Conservation (phyloP, 1,284 basidiomycete genomes). For the Bondarzewia mesenterica region DNA sequence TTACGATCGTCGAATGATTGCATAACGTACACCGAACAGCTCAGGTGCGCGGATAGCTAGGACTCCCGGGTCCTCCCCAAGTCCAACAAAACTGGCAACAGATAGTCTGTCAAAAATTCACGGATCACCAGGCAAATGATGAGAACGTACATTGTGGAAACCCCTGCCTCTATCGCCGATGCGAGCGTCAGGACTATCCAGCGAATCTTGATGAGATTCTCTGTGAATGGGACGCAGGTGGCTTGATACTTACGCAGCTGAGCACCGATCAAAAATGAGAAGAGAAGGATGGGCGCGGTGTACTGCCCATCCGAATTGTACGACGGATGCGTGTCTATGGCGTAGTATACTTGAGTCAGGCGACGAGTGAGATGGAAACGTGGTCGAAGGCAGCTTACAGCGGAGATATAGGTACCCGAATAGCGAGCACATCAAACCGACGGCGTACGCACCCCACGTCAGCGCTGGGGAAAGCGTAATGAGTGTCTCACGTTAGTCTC, state of each 20-base stretch:
- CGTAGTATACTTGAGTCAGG: slow-evolving; percentile 11
- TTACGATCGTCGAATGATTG: not conserved
- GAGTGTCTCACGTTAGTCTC: slow-evolving; percentile 1
- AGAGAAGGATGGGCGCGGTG: slow-evolving; percentile 71
- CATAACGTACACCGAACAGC: slow-evolving; percentile 48
- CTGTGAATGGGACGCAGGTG: not conserved
- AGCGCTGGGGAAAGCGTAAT: slow-evolving; percentile 31
- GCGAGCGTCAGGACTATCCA: slow-evolving; percentile 52
- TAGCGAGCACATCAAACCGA: slow-evolving; percentile 70
- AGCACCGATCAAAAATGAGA: slow-evolving; percentile 73
- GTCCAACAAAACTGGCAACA: slow-evolving; percentile 61
- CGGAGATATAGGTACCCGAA: slow-evolving; percentile 80
- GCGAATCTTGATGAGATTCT: not conserved
- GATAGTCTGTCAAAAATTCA: slow-evolving; percentile 3
- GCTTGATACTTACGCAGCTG: slow-evolving; percentile 48
- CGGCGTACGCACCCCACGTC: slow-evolving; percentile 71
- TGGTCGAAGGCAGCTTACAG: slow-evolving; percentile 35
- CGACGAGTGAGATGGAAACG: slow-evolving; percentile 7
- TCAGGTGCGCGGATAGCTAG: slow-evolving; percentile 68
- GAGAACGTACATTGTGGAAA: slow-evolving; percentile 66
- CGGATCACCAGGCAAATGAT: slow-evolving; percentile 2
- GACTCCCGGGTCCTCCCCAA: slow-evolving; percentile 76
- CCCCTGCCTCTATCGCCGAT: slow-evolving; percentile 71
- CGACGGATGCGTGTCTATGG: slow-evolving; percentile 56
- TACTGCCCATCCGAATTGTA: slow-evolving; percentile 73